A percentile compares a stretch with the other conserved stretches of the same genome.
Evolutionary conservation across 805 yeast species (phyloP).

Genomic region (baker's yeast (Saccharomyces cerevisiae)): DNA sequence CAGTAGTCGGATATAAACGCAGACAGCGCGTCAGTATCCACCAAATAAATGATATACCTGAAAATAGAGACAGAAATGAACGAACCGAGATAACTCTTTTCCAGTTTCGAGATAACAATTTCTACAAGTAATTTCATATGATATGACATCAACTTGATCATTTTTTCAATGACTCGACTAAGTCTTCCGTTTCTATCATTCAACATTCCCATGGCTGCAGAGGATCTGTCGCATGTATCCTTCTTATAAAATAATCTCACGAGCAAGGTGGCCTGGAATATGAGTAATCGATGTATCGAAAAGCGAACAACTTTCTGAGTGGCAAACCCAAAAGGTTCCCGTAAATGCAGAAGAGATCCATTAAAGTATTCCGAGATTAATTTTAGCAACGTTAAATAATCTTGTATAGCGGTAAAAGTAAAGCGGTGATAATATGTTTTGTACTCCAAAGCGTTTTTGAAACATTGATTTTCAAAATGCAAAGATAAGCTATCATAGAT

Average conservation of each 20-base stretch:
- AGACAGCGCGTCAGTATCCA: conserved; percentile 7
- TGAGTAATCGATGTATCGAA: conserved; percentile 9
- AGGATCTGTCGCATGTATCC: neutral
- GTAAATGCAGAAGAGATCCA: conserved; percentile 2
- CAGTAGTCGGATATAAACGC: conserved; percentile 7
- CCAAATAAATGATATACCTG: conserved; percentile 10
- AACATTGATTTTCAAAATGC: conserved; percentile 11
- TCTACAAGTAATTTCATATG: conserved; percentile 6
- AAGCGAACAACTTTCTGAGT: conserved; percentile 10
- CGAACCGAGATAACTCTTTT: conserved; percentile 8
- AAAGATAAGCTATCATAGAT: conserved; percentile 6
- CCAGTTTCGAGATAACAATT: conserved; percentile 1
- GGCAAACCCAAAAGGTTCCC: conserved; percentile 3
- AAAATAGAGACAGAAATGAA: conserved; percentile 10
- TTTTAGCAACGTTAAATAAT: conserved; percentile 3
- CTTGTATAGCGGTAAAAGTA: conserved; percentile 2
- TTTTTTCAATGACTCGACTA: neutral
- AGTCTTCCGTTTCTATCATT: neutral
- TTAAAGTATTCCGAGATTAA: conserved; percentile 6
- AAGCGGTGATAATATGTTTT: conserved; percentile 7
- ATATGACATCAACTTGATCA: conserved; percentile 1
- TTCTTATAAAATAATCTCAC: conserved; percentile 10
- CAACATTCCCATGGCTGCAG: neutral
- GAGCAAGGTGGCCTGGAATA: conserved; percentile 8
- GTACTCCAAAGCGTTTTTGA: conserved; percentile 2